Conservation (phyloP, 495 filamentous ascomycete genomes). For the Lophiotrema nucula region DNA sequence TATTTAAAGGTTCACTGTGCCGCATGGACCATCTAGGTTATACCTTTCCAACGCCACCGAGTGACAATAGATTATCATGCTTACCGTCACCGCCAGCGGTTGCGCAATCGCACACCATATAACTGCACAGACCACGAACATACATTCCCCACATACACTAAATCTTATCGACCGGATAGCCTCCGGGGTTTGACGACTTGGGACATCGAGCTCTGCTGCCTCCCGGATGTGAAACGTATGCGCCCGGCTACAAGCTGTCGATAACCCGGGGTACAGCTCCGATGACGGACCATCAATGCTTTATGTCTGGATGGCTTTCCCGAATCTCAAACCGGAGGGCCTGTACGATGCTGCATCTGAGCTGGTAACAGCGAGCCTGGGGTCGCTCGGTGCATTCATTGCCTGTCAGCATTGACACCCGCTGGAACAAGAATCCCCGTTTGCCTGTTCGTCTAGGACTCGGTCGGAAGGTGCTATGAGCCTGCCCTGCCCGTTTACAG, state of each 20-base stretch:
- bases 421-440: no score
- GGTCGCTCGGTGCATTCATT: no score
- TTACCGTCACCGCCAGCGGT: slow-evolving; percentile 1
- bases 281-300: neutral
- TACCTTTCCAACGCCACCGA: no score
- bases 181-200: neutral
- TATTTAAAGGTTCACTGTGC: neutral
- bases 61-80: neutral
- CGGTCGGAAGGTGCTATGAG: no score
- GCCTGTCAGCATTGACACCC: no score
- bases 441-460: no score
- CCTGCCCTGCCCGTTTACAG: no score
- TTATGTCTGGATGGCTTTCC: no score
- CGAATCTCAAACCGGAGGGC: no score
- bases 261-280: neutral
- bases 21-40: neutral
- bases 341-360: no score
- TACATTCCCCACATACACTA: slow-evolving; percentile 3
- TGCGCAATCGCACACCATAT: slow-evolving; percentile 32
- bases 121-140: slow-evolving; percentile 10
- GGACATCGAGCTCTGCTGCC: neutral
- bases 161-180: neutral
- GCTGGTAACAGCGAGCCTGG: no score
- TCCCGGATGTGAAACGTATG: neutral
- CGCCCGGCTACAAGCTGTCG: neutral